Evolutionary conservation across 768 basidiomycete species (phyloP).

Genomic region (Myochromella boudieri): DNA sequence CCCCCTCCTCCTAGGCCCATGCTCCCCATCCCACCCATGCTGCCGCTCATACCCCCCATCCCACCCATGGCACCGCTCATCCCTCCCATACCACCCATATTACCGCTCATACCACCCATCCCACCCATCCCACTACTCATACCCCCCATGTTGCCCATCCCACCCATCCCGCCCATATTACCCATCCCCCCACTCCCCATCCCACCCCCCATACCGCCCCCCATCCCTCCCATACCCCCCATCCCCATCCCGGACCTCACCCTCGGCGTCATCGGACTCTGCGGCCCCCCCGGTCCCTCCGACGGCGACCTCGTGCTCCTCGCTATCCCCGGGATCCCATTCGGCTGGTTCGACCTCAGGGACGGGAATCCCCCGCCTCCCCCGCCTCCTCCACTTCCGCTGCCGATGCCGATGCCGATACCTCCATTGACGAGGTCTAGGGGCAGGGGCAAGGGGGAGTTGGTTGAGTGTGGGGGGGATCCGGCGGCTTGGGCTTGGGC

Average conservation of each 20-base stretch:
- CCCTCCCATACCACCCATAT: slow-evolving; percentile 18
- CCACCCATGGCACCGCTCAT: slow-evolving; percentile 26
- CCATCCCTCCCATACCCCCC: slow-evolving; percentile 31
- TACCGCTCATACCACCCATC: slow-evolving; percentile 16
- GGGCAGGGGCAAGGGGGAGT: slow-evolving; percentile 47
- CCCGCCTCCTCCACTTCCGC: slow-evolving; percentile 10
- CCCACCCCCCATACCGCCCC: slow-evolving; percentile 39
- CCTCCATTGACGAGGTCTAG: no score
- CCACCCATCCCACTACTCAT: slow-evolving; percentile 24
- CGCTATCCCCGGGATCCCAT: slow-evolving; percentile 69
- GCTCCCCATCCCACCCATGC: slow-evolving; percentile 23
- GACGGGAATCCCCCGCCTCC: slow-evolving; percentile 42
- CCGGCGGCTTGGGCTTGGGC: slow-evolving; percentile 32
- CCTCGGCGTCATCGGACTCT: slow-evolving; percentile 51
- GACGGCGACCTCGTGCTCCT: slow-evolving; percentile 76
- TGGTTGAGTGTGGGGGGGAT: slow-evolving; percentile 43
- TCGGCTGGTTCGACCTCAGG: slow-evolving; percentile 50
- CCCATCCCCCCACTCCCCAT: slow-evolving; percentile 35
- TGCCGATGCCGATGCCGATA: no score
- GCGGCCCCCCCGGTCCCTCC: slow-evolving; percentile 52
- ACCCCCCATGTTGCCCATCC: slow-evolving; percentile 20
- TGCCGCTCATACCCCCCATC: slow-evolving; percentile 32
- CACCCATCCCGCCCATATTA: slow-evolving; percentile 24
- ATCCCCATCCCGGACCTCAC: slow-evolving; percentile 31
- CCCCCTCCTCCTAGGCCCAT: slow-evolving; percentile 33